phyloP scores from a whole-genome alignment of 805 yeast species.

The Candida maesae region DNA sequence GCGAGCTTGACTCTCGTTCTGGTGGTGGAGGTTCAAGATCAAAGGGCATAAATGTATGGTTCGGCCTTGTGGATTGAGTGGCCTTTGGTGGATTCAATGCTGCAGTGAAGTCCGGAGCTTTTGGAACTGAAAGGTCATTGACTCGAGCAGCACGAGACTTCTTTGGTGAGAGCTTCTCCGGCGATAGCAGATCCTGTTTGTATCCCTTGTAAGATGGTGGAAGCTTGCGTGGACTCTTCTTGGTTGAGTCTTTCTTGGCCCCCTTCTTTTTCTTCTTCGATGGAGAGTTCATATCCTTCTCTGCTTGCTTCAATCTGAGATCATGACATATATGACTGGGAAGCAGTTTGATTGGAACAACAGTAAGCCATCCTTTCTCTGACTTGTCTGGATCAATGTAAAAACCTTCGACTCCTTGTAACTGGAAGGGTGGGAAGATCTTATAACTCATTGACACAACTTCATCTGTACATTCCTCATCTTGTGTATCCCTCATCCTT shows the following conservation, averaged over 20 bases:
- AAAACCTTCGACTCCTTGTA: not conserved
- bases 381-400: slow-evolving; percentile 9
- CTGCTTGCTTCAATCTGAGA: not conserved
- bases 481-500: slow-evolving; percentile 1
- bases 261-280: too few species aligned
- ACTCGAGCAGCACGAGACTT: not conserved
- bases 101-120: not conserved
- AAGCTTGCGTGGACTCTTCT: slow-evolving; percentile 6
- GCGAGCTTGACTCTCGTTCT: too few species aligned
- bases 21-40: too few species aligned
- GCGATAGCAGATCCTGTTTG: slow-evolving; percentile 3
- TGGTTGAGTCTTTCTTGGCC: not conserved
- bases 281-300: not conserved
- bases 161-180: slow-evolving; percentile 4
- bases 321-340: slow-evolving; percentile 1
- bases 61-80: not conserved
- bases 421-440: slow-evolving; percentile 3
- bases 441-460: slow-evolving; percentile 4
- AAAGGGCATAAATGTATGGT: not conserved
- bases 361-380: slow-evolving; percentile 1
- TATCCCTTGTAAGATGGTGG: not conserved
- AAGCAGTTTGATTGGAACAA: slow-evolving; percentile 6
- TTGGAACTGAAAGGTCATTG: not conserved
- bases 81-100: not conserved
- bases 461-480: not conserved